Evolutionary conservation across 148 eudicot genomes (phyloP), one percentile per base, ranked within the genome.

Genomic region (Chenopodium suecicum): DNA sequence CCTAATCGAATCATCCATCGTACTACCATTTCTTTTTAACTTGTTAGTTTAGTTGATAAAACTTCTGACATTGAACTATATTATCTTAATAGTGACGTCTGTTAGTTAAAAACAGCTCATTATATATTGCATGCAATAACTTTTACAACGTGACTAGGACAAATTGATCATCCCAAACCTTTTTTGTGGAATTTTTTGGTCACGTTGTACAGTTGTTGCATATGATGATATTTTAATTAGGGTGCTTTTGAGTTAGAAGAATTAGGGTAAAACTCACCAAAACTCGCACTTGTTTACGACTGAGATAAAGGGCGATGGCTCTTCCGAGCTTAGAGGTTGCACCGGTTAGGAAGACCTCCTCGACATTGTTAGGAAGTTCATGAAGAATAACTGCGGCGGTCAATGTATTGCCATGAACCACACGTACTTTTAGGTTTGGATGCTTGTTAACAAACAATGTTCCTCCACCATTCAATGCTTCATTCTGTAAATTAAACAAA

Each of bases 271-370:
- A 41, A 85, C 89, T 87, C 73, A 92, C 97, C 86, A 92, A 73
- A 63, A 92, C 97, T 10, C 91, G 86, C 1, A 92, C 86, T 80
- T 85, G 81, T 69, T 85, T 83, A 41, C 86, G 84, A 68, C 88
- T 86, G 4, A 92, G 90, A 81, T 92, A 91, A 16, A 92, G 97
- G 25, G 97, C 97, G 67, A 92, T 92, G 25, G 94, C 97, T 69
- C 97, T 83, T 56, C 97, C 97, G 50, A 92, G 93, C 83, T 92
- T 92, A 37, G 97, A 92, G 17, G 97, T 91, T 8, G 97, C 97
- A 6, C 97, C 97, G 0, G 94, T 91, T 34, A 92, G 56, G 70
- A 92, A 92, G 4, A 91, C 97, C 56, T 92, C 91, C 46, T 87
- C 81, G 4, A 87, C 91, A 72, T 91, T 83, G 1, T 82, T 48